Conservation (phyloP, 306 rosid species). For the Quercus rubra region DNA sequence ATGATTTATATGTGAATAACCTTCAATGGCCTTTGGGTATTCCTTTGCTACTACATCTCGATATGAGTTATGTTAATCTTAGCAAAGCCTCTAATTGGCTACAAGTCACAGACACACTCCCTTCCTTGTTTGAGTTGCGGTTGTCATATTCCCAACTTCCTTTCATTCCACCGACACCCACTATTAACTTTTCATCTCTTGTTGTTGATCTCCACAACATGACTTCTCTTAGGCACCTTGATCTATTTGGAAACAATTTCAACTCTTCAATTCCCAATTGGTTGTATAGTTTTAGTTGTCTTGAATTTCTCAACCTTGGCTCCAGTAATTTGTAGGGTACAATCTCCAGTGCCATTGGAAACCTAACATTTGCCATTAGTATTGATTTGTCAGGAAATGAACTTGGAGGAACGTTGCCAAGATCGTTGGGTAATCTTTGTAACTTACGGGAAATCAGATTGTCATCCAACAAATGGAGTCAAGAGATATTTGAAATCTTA, state of each 20-base stretch:
- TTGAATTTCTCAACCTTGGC: too few relatives aligned
- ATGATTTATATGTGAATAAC: neutral
- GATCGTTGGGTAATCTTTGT: too few relatives aligned
- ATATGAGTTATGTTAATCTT: slow-evolving; percentile 15
- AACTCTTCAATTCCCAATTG: too few relatives aligned
- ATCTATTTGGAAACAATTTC: too few relatives aligned
- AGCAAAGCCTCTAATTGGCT: slow-evolving; percentile 5
- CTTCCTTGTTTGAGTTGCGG: slow-evolving; percentile 11
- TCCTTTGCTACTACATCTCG: slow-evolving; percentile 6
- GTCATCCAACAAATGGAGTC: too few relatives aligned
- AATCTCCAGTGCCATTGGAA: neutral
- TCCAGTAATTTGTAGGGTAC: too few relatives aligned
- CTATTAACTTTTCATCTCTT: neutral
- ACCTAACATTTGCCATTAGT: neutral
- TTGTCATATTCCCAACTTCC: neutral
- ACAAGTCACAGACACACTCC: slow-evolving; percentile 14
- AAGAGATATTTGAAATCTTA: too few relatives aligned
- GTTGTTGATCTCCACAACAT: too few relatives aligned
- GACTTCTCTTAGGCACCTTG: too few relatives aligned
- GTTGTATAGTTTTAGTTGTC: too few relatives aligned
- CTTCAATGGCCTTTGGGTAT: slow-evolving; percentile 23
- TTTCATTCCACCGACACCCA: neutral
- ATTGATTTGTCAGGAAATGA: neutral
- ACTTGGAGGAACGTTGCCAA: too few relatives aligned
- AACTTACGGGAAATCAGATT: too few relatives aligned